phyloP scores from a whole-genome alignment of 1,284 basidiomycete genomes.

The Sporisorium reilianum region DNA sequence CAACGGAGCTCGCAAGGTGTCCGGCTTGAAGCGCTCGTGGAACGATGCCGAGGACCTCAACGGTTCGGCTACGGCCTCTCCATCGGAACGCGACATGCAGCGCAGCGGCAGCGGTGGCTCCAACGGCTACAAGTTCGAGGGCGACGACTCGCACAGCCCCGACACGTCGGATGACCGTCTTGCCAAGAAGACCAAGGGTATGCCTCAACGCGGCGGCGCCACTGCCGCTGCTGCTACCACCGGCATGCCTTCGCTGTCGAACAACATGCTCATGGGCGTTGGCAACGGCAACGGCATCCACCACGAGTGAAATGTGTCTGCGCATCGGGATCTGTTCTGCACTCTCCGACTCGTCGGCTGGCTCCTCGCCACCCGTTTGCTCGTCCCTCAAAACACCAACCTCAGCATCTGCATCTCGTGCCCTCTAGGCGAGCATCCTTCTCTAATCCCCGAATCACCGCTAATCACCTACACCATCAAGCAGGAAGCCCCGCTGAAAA shows the following conservation, averaged over 20 bases:
- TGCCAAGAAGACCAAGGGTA: slow-evolving; percentile 47
- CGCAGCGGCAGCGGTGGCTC: slow-evolving; percentile 47
- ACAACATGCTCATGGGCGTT: slow-evolving; percentile 51
- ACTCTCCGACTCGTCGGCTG: background rate
- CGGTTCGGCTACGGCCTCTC: slow-evolving; percentile 43
- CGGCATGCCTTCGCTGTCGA: slow-evolving; percentile 39
- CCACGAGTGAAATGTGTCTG: slow-evolving; percentile 26
- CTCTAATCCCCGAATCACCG: background rate
- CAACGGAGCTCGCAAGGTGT: slow-evolving; percentile 51
- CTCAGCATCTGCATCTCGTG: slow-evolving; percentile 6
- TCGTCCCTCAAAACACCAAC: background rate
- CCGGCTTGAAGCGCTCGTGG: slow-evolving; percentile 53
- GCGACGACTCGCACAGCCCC: slow-evolving; percentile 46
- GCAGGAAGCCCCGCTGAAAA: no score
- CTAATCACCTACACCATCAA: slow-evolving; percentile 1
- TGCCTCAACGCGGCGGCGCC: slow-evolving; percentile 28
- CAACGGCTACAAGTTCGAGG: slow-evolving; percentile 50
- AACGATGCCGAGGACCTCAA: slow-evolving; percentile 47
- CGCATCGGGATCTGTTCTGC: background rate
- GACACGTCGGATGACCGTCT: slow-evolving; percentile 45
- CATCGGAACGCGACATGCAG: slow-evolving; percentile 53
- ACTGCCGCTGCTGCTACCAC: slow-evolving; percentile 13
- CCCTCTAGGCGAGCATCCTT: background rate
- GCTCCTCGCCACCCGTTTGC: background rate
- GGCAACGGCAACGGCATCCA: slow-evolving; percentile 44